Conservation (phyloP, 768 basidiomycete species). For the Butyriboletus loyo region DNA sequence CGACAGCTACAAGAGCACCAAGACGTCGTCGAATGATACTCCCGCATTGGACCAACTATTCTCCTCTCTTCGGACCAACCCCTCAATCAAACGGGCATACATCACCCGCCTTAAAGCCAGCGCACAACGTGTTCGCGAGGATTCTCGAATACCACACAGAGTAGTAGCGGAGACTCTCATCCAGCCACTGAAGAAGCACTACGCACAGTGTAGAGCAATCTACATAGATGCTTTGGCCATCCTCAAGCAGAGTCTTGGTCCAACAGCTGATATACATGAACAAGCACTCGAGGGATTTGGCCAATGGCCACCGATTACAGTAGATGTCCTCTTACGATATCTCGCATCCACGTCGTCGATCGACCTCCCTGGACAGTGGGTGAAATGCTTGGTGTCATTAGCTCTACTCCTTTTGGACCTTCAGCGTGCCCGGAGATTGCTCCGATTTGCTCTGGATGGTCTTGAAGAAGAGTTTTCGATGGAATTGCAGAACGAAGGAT, state of each 20-base stretch:
- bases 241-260: constrained; percentile 9
- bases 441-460: too few relatives aligned
- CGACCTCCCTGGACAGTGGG: constrained; percentile 24
- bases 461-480: too few relatives aligned
- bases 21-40: neutral
- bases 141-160: neutral
- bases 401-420: too few relatives aligned
- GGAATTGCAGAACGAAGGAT: constrained; percentile 19
- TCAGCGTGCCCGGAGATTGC: neutral
- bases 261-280: constrained; percentile 3
- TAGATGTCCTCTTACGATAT: neutral
- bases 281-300: neutral
- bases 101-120: neutral
- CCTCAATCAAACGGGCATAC: constrained; percentile 11
- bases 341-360: neutral
- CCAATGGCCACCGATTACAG: constrained; percentile 33
- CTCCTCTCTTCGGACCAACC: neutral
- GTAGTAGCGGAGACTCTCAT: too few relatives aligned
- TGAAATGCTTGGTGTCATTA: constrained; percentile 23
- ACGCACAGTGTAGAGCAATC: neutral
- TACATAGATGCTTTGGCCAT: neutral
- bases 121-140: neutral
- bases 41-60: neutral
- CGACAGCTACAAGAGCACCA: too few relatives aligned
- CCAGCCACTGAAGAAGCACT: neutral